Evolutionary conservation across 2,329 filamentous ascomycete genomes (phyloP), one percentile per base, ranked within the genome.

Genomic region (Nectriaceae sp.): DNA sequence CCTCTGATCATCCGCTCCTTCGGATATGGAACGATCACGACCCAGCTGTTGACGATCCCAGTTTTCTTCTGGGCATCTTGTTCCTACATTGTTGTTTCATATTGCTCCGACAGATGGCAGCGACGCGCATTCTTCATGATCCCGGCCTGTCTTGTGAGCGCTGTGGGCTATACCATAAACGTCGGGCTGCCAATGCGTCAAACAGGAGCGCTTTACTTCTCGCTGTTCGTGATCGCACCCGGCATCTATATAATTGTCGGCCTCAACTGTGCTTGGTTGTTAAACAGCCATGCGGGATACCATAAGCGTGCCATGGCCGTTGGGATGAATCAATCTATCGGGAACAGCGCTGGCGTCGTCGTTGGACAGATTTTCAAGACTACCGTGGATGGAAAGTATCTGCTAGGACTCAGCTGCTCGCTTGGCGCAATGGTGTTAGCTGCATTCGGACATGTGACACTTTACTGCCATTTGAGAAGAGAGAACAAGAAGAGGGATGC

Each of bases 61-160:
- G 77, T 82, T n/a, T 83, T 79, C 54, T 60, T 79, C 13, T 73
- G 74, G 49, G 78, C 75, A 3, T 76, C 72, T 1, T 49, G 74
- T 5, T 59, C 64, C 21, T 82, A 77, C 54, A 63, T 82, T 5
- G 49, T 56, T 0, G 55, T 76, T 1, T 74, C 77, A 2, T 75
- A 62, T 36, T n/a, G n/a, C n/a, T n/a, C n/a, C n/a, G n/a, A n/a
- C n/a, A n/a, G n/a, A n/a, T n/a, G n/a, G n/a, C n/a, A n/a, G n/a
- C n/a, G n/a, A n/a, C n/a, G n/a, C n/a, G 65, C 65, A 0, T 61
- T 61, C 2, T 64, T 70, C 68, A 87, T 90, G 53, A 84, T 89
- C 21, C 53, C 67, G 21, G 72, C 83, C 26, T 81, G 83, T 0
- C 43, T 76, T 11, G 71, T 77, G 24, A 75, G 73, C 3, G 70